Evolutionary conservation across 495 filamentous ascomycete genomes (phyloP).

Genomic region (Tuber umbilicatum): DNA sequence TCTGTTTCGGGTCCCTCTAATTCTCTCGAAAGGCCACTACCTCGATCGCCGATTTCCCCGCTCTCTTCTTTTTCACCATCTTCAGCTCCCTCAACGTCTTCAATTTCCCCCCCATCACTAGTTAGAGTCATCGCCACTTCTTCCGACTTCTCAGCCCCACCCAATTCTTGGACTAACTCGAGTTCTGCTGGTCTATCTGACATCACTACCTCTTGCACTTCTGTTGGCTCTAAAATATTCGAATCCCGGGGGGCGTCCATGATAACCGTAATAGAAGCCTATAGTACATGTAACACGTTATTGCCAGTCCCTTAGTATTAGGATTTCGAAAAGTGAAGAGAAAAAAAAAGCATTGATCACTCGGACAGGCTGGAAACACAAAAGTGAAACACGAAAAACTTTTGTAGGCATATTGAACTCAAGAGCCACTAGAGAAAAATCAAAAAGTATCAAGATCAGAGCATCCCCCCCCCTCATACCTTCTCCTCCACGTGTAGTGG

Average conservation of each 20-base stretch:
- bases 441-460: not conserved
- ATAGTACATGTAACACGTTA: conserved; percentile 2
- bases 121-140: not conserved
- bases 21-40: not conserved
- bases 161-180: not conserved
- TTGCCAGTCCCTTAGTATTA: not conserved
- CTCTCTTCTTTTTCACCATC: not conserved
- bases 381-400: not conserved
- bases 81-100: not conserved
- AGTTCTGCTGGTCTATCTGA: not conserved
- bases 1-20: not conserved
- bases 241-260: not conserved
- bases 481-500: conserved; percentile 2
- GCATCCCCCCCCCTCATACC: not conserved
- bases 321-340: not conserved
- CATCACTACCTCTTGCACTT: conserved; percentile 4
- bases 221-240: not conserved
- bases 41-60: not conserved
- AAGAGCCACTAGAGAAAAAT: not conserved
- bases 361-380: not conserved
- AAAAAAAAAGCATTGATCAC: not conserved
- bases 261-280: conserved; percentile 1
- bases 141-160: not conserved
- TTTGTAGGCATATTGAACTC: not conserved
- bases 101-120: not conserved